Base-by-base conservation (phyloP, 139 green algal genomes). In the Tetraselmis striata region DNA sequence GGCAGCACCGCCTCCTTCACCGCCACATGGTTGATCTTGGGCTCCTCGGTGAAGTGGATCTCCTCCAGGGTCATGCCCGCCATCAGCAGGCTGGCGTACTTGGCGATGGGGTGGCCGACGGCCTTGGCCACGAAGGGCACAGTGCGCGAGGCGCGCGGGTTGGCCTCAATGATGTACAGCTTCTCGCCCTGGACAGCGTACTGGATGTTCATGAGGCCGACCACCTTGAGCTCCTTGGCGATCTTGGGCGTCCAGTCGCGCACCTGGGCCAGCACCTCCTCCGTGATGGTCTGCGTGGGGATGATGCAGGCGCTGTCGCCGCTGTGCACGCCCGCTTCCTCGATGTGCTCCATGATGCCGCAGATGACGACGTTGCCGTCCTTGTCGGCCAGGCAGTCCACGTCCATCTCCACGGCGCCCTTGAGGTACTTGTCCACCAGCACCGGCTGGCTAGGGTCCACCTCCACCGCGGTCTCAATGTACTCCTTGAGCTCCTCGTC, bases 281-380 rank as follows among this genome's bases (percentile, higher is more conserved):
- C 80, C 23, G 91, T 84, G 75, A 99, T 94, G 30, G 93, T 96
- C 86, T 98, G 95, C 0, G 96, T 93, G 31, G 96, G 95, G 77
- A 98, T 93, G 87, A 90, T 92, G 93, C 97, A 99, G 0, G 97
- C 97, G 0, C 92, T 97, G 92, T 99, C 97, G 85, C 96, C 97
- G 30, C 91, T 97, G 91, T 99, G 97, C 81, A 99, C 92, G 58
- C 95, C 95, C 30, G 95, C 95, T 89, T 97, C 93, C 93, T 99
- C 97, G 84, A 99, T 99, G 92, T 99, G 97, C 94, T 99, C 96
- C 96, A 99, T 98, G 92, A 99, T 98, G 82, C 96, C 97, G 28
- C 91, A 94, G 83, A 99, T 99, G n/a, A 94, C 90, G 29, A 98
- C 94, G 87, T 97, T 97, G 85, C 96, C 97, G n/a, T 98, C 86